A percentile compares a stretch with the other conserved stretches of the same genome.
These are phyloP conservation scores for Erythrophleum ivorense DNA, from an alignment of 331 rosid genomes.

Conservation along the genomic window DNA sequence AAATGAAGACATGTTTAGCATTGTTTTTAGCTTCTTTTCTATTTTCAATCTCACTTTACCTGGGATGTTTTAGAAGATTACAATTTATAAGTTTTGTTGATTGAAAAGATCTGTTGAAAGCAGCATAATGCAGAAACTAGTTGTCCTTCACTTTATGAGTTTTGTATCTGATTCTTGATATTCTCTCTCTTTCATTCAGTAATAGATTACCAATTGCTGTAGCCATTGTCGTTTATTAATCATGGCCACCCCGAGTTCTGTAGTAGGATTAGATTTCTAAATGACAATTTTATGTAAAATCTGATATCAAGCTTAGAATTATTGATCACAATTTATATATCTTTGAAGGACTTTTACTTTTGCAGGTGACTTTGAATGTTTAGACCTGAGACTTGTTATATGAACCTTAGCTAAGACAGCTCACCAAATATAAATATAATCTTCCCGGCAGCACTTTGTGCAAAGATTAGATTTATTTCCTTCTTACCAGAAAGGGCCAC, in stretches of 20 bases:
- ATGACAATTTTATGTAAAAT: not conserved
- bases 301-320: no score
- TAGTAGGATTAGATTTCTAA: not conserved
- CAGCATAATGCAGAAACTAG: conserved; percentile 1
- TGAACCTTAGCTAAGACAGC: conserved; percentile 1
- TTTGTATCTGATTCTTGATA: not conserved
- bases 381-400: conserved; percentile 1
- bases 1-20: conserved; percentile 10
- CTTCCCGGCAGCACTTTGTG: conserved; percentile 17
- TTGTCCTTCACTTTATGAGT: not conserved
- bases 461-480: conserved; percentile 5
- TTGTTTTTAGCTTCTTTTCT: not conserved
- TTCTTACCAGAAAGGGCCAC: not conserved
- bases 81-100: not conserved
- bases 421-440: not conserved
- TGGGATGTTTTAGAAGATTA: not conserved
- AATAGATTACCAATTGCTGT: not conserved
- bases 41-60: not conserved
- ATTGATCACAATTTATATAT: not conserved
- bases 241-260: not conserved
- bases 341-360: conserved; percentile 18
- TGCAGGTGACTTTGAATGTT: conserved; percentile 12
- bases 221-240: not conserved
- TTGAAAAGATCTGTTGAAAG: not conserved
- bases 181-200: not conserved